Evolutionary conservation across 306 rosid species (phyloP).

Genomic region (Castanopsis chinensis): DNA sequence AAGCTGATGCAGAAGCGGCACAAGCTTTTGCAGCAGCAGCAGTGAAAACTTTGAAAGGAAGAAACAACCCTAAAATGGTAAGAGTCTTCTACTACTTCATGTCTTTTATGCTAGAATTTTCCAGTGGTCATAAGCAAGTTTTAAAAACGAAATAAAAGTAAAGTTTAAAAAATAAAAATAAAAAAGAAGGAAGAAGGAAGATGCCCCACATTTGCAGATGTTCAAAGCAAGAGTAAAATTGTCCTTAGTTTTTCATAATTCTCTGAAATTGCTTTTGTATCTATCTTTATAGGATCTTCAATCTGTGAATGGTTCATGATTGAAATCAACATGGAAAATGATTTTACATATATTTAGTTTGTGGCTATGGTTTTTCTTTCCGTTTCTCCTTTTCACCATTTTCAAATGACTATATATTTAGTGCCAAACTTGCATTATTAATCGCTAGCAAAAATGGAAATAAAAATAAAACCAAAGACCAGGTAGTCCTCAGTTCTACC

Average conservation of each 20-base stretch:
- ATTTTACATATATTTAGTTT: constrained; percentile 13
- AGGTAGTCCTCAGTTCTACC: no score
- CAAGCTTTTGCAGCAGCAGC: constrained; percentile 84
- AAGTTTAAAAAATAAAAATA: background rate
- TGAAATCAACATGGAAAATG: constrained; percentile 13
- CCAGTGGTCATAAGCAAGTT: background rate
- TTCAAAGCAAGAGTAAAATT: background rate
- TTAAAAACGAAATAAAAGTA: background rate
- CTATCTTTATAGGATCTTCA: background rate
- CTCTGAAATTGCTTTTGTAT: background rate
- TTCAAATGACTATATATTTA: background rate
- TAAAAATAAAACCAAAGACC: no score
- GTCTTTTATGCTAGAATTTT: background rate
- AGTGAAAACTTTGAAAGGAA: constrained; percentile 57
- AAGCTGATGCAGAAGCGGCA: constrained; percentile 88
- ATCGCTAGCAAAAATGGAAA: no score
- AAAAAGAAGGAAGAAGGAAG: no score
- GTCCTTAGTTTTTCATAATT: constrained; percentile 1
- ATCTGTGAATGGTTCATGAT: background rate
- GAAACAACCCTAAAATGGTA: constrained; percentile 71
- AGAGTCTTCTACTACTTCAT: background rate
- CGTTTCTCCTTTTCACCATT: background rate
- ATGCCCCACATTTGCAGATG: background rate
- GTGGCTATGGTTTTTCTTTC: background rate
- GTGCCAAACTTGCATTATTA: no score